Evolutionary conservation across 208 protist species (phyloP).

Genomic region (Leishmania arabica): DNA sequence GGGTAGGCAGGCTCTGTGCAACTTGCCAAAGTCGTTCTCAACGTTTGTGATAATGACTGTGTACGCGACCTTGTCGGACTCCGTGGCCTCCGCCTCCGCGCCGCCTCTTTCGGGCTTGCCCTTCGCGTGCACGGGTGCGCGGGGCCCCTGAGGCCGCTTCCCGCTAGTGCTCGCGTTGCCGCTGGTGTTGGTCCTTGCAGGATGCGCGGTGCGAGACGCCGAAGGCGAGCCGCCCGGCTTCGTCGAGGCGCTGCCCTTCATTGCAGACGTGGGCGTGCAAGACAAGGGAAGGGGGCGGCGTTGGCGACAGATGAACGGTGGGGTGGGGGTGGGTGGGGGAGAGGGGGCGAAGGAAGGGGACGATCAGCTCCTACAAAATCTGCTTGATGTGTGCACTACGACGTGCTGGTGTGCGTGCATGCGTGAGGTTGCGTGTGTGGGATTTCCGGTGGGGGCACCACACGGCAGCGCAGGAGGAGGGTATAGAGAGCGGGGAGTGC

Average conservation of each 20-base stretch:
- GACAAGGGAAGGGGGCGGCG: background rate
- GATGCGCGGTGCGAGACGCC: background rate
- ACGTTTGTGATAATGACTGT: conserved; percentile 86
- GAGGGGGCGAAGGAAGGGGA: background rate
- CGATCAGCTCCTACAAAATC: background rate
- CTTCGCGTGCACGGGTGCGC: background rate
- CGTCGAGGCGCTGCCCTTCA: background rate
- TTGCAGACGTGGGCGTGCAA: background rate
- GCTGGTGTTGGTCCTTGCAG: background rate
- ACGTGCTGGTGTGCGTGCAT: background rate
- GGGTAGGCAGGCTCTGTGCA: conserved; percentile 59
- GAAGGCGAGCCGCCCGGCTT: background rate
- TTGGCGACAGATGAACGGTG: too few relatives aligned
- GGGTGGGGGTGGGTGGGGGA: too few relatives aligned
- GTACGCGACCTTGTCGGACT: conserved; percentile 44
- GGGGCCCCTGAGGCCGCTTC: background rate
- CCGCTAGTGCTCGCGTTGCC: background rate
- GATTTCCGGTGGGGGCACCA: background rate
- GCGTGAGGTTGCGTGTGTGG: background rate
- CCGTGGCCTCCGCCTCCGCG: background rate
- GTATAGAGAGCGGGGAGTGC: background rate
- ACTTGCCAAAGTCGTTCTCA: conserved; percentile 79
- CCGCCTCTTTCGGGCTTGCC: background rate
- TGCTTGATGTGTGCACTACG: background rate
- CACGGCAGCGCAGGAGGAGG: too few relatives aligned